These are phyloP conservation scores for Forsythia viridissima DNA, from an alignment of 257 asterid species.

Conservation along the genomic window DNA sequence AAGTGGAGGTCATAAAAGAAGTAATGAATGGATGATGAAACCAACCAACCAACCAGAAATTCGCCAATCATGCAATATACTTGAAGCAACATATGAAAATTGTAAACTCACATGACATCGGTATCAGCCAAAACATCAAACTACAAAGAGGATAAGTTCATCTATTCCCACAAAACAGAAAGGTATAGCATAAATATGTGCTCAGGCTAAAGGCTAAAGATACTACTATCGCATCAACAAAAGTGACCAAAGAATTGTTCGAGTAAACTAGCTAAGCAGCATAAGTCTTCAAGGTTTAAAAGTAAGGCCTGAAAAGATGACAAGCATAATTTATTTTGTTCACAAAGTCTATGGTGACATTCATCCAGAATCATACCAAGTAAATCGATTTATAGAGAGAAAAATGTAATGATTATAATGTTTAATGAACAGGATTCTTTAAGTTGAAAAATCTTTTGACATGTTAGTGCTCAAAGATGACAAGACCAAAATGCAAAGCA, in stretches of 20 bases:
- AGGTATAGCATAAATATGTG: neutral
- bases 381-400: neutral
- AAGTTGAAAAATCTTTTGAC: neutral
- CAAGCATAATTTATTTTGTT: neutral
- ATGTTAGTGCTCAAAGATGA: neutral
- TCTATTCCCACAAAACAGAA: neutral
- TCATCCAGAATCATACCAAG: neutral
- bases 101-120: neutral
- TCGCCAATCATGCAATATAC: conserved; percentile 1
- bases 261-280: neutral
- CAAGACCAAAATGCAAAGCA: neutral
- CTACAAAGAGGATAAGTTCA: neutral
- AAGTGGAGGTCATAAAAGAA: neutral
- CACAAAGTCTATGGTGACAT: neutral
- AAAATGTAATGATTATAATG: neutral
- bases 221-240: neutral
- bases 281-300: neutral
- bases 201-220: neutral
- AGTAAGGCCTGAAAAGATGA: neutral
- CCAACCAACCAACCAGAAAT: neutral
- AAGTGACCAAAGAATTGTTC: neutral
- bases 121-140: neutral
- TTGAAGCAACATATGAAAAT: neutral
- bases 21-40: neutral
- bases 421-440: neutral